Base-by-base conservation (phyloP, 1,139 yeast genomes). In the Candida buenavistaensis region DNA sequence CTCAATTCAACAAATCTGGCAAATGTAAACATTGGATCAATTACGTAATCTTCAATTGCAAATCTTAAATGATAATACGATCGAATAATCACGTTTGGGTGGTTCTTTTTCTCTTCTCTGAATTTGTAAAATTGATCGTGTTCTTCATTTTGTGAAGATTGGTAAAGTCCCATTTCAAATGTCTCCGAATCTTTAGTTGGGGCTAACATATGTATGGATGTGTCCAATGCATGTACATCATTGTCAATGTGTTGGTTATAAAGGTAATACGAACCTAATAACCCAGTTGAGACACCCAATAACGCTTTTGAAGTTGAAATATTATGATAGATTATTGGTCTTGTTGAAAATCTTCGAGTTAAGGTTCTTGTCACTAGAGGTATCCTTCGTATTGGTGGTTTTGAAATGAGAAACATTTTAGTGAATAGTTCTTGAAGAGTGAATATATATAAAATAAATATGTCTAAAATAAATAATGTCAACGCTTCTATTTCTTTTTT, bases 21-120 rank as follows among this genome's bases (percentile, higher is more conserved):
- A 30, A 81, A 53, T 0, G 95, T 87, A 2, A 78, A 63, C 3
- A 82, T 21, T 0, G 96, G 96, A 45, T 86, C 95, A 35, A 80
- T 48, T 0, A 80, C 33, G 46, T 71, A 76, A 49, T 82, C 87
- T 4, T 64, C 59, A 2, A 78, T 16, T 2, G 59, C 51, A 45
- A 70, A 80, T 39, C 63, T 57, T 3, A 77, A 10, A 29, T 51
- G 50, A 49, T 55, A 68, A 24, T 65, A 38, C 32, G 61, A 35
- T 24, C 77, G 55, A 14, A 53, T 41, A 14, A 62, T 32, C 10
- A 48, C 34, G 34, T 48, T 54, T 7, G 64, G 49, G 33, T 54
- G 46, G 12, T 51, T 33, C 33, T 65, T 45, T 50, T 58, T 50
- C 22, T 54, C 36, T 1, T 42, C 32, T 19, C 70, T 41, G 37